Base-by-base conservation (phyloP, 331 rosid species). In the Saraca asoca region DNA sequence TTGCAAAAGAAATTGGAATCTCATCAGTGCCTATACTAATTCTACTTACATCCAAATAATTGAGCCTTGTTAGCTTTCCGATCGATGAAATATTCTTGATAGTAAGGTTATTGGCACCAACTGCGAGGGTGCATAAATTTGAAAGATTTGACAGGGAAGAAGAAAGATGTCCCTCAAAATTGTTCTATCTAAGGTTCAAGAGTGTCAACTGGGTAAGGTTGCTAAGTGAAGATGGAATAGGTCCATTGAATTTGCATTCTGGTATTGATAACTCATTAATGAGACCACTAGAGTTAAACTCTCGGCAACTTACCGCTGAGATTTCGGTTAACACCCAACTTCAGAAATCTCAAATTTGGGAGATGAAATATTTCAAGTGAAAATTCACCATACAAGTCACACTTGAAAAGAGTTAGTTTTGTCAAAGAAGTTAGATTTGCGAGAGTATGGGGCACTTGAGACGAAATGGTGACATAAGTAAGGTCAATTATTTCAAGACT, bases 361-460 rank as follows among this genome's bases (percentile, higher is more conserved):
- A 74, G 73, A 74, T 74, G 62, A n/a, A 74, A 66, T 11, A 74
- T 7, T 8, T 56, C 41, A 2, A 7, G 1, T 0, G 78, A 68
- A 74, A 58, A 66, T 16, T 66, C 62, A 12, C 68, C 78, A 41
- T 49, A 31, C 10, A 74, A 5, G 0, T 9, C 62, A 50, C 49
- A 65, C 1, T 37, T 7, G 4, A 0, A 11, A 11, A 74, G 50
- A 42, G 0, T 1, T 0, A 74, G 35, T 0, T 0, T 0, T 10
- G 20, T 11, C 64, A 66, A 42, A 2, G 69, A 74, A 17, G 63
- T 24, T 6, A 66, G 44, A 61, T 74, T 51, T 41, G 44, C 19
- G 35, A 74, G 39, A 0, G 9, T 5, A 18, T 51, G 5, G 6
- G 57, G 73, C 5, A 66, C 18, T 7, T 20, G 5, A 0, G 69